Evolutionary conservation across 2,329 filamentous ascomycete genomes (phyloP).

Genomic region (Alternaria alternata): DNA sequence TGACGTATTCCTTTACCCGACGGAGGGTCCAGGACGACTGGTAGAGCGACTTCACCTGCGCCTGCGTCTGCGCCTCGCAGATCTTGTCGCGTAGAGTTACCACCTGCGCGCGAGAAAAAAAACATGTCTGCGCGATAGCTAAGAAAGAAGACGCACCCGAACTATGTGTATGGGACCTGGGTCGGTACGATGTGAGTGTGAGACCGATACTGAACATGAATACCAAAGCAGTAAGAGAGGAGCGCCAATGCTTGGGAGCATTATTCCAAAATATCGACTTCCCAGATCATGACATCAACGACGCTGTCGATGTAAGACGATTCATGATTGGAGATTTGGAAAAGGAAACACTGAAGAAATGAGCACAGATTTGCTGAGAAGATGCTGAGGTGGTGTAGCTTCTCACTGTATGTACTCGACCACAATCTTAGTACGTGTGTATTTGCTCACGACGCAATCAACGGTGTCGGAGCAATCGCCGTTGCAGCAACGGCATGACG

Average conservation of each 20-base stretch:
- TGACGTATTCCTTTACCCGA: too few species aligned
- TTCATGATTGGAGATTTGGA: neutral
- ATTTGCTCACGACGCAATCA: neutral
- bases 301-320: neutral
- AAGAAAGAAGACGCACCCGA: neutral
- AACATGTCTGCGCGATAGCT: neutral
- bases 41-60: too few species aligned
- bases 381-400: neutral
- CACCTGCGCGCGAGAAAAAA: neutral
- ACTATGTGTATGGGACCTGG: neutral
- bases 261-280: neutral
- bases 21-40: too few species aligned
- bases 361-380: neutral
- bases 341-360: neutral
- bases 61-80: neutral
- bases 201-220: constrained; percentile 3
- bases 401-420: neutral
- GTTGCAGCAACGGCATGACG: neutral
- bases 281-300: neutral
- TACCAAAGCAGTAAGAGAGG: neutral
- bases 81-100: neutral
- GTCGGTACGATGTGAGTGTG: neutral
- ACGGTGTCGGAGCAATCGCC: neutral
- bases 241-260: neutral
- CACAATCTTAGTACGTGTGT: neutral